Percentiles rank a stretch among this genome's conserved stretches.
Evolutionary conservation across 208 protist species (phyloP).

Genomic region (Kentomonas sorsogonicus): DNA sequence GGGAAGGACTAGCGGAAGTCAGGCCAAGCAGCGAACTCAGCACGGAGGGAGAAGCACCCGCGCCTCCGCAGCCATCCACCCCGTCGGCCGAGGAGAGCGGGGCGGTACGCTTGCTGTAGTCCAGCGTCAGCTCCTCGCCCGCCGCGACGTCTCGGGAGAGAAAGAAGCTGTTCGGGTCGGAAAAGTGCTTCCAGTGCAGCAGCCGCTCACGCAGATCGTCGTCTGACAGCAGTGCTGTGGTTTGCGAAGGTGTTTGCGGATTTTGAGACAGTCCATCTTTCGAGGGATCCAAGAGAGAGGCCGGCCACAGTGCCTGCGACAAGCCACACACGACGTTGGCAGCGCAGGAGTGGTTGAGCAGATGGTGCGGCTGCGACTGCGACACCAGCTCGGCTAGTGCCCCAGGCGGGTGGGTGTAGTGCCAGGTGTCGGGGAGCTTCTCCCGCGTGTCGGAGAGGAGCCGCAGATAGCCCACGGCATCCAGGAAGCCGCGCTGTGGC

Average conservation of each 20-base stretch:
- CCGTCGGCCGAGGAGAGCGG: constrained; percentile 36
- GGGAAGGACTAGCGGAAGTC: too few relatives aligned
- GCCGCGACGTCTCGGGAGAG: constrained; percentile 50
- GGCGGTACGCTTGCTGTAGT: constrained; percentile 55
- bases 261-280: too few relatives aligned
- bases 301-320: constrained; percentile 52
- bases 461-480: constrained; percentile 31
- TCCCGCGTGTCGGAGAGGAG: constrained; percentile 57
- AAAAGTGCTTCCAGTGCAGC: constrained; percentile 38
- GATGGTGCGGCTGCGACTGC: constrained; percentile 57
- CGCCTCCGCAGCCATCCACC: constrained; percentile 12
- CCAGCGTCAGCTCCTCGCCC: constrained; percentile 63
- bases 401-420: constrained; percentile 72
- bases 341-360: constrained; percentile 75
- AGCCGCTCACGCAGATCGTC: constrained; percentile 24
- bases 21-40: too few relatives aligned
- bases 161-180: constrained; percentile 73
- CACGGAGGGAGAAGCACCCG: too few relatives aligned
- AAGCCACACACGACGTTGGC: constrained; percentile 62
- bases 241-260: too few relatives aligned
- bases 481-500: constrained; percentile 46
- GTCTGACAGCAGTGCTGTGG: constrained; percentile 2
- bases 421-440: constrained; percentile 62
- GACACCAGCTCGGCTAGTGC: constrained; percentile 52
- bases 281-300: too few relatives aligned